Percentiles rank a stretch among this genome's conserved stretches.
Evolutionary conservation across 345 rosid genomes (phyloP).

Genomic region (Brassica cretica): DNA sequence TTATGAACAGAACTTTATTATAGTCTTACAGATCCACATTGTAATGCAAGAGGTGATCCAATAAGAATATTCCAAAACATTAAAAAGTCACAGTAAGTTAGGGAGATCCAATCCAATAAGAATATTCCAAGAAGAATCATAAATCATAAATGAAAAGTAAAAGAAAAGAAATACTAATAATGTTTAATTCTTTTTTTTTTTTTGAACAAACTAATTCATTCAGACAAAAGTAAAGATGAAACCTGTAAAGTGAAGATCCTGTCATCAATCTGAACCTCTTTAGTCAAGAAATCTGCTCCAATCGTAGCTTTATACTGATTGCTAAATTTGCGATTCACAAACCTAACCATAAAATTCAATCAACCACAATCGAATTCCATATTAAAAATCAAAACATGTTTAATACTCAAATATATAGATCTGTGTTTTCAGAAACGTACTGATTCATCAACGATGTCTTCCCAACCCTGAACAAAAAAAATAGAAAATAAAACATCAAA

Average conservation of each 20-base stretch:
- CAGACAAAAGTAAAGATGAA: background rate
- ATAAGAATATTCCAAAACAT: background rate
- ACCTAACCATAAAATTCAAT: conserved; percentile 44
- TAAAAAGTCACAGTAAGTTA: background rate
- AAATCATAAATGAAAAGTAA: background rate
- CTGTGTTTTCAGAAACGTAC: conserved; percentile 48
- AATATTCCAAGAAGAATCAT: conserved; percentile 15
- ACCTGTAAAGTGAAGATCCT: conserved; percentile 90
- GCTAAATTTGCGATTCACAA: conserved; percentile 86
- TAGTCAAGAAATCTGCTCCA: conserved; percentile 92
- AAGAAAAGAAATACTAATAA: background rate
- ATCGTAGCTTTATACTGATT: conserved; percentile 95
- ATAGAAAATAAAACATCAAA: background rate
- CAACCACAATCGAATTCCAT: background rate
- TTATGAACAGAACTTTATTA: background rate
- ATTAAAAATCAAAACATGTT: background rate
- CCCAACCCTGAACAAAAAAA: conserved; percentile 46
- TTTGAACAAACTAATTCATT: background rate
- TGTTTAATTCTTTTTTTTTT: background rate
- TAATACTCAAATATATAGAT: conserved; percentile 2
- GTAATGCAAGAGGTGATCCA: background rate
- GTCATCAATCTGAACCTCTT: conserved; percentile 89
- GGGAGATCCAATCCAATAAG: conserved; percentile 14
- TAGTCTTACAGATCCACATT: background rate
- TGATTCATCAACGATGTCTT: conserved; percentile 96